These are phyloP conservation scores for Moniliella sp. DNA, from an alignment of 1,284 basidiomycete genomes.

Conservation along the genomic window DNA sequence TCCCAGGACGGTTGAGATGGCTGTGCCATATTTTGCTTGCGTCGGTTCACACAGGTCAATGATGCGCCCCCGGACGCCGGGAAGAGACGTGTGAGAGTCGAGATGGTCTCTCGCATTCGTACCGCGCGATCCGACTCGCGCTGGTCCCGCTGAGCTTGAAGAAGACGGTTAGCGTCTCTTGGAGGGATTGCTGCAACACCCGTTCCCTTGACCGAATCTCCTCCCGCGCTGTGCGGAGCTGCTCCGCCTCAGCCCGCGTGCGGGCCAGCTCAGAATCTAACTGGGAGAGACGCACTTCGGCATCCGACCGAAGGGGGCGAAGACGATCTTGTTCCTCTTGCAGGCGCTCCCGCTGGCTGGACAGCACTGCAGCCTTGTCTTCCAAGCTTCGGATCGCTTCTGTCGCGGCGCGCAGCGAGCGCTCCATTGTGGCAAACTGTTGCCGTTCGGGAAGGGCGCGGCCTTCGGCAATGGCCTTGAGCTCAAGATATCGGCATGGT, in stretches of 20 bases:
- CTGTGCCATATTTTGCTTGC: slow-evolving; percentile 70
- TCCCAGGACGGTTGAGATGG: slow-evolving; percentile 82
- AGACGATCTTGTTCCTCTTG: slow-evolving; percentile 47
- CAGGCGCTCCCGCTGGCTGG: slow-evolving; percentile 79
- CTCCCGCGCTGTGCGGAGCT: neutral
- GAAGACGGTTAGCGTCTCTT: slow-evolving; percentile 57
- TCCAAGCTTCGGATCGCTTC: slow-evolving; percentile 50
- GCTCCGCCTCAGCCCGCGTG: slow-evolving; percentile 39
- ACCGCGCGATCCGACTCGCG: slow-evolving; percentile 60
- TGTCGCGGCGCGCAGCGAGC: slow-evolving; percentile 55
- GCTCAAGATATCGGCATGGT: neutral
- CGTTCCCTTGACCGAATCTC: slow-evolving; percentile 51
- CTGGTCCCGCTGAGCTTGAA: slow-evolving; percentile 35
- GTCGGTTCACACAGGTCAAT: slow-evolving; percentile 81
- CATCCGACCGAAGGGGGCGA: slow-evolving; percentile 38
- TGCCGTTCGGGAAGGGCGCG: slow-evolving; percentile 70
- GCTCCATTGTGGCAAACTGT: slow-evolving; percentile 53
- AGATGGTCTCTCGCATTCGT: slow-evolving; percentile 62
- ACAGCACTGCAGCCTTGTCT: slow-evolving; percentile 91
- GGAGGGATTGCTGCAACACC: slow-evolving; percentile 50
- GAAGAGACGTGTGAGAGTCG: slow-evolving; percentile 48
- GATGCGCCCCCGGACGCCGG: slow-evolving; percentile 48
- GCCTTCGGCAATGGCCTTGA: slow-evolving; percentile 45
- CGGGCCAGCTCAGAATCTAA: slow-evolving; percentile 54
- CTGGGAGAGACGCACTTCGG: neutral